These are phyloP conservation scores for Onygenales sp. DNA, from an alignment of 2,329 filamentous ascomycete genomes.

Conservation along the genomic window DNA sequence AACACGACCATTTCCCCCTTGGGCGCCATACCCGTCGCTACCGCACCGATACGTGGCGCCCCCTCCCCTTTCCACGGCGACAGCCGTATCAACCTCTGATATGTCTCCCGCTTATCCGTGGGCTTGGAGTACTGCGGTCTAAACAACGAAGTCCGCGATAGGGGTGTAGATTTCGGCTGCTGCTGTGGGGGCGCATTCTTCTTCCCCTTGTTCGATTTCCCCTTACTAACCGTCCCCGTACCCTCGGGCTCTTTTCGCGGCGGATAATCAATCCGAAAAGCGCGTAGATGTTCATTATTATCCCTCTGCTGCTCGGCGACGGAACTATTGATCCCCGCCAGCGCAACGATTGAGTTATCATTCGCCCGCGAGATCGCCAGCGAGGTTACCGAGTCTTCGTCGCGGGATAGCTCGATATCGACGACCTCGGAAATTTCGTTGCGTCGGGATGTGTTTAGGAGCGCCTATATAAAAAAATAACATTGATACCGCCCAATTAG, in stretches of 20 bases:
- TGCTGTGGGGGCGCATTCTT: constrained; percentile 31
- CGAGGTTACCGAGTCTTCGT: constrained; percentile 84
- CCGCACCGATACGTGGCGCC: constrained; percentile 60
- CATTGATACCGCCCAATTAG: neutral
- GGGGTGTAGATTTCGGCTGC: constrained; percentile 14
- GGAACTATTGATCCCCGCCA: constrained; percentile 79
- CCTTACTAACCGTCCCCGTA: constrained; percentile 16
- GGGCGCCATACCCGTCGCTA: constrained; percentile 67
- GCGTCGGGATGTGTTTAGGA: constrained; percentile 61
- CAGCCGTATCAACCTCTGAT: constrained; percentile 49
- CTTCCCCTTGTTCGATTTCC: constrained; percentile 26
- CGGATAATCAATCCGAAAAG: constrained; percentile 56
- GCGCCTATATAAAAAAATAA: constrained; percentile 39
- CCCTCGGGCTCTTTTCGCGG: constrained; percentile 30
- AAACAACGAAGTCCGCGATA: constrained; percentile 46
- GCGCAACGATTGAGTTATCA: constrained; percentile 44
- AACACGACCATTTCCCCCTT: constrained; percentile 74
- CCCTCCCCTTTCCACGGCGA: constrained; percentile 45
- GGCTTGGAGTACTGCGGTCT: constrained; percentile 25
- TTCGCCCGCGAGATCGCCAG: constrained; percentile 59
- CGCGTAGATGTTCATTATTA: constrained; percentile 74
- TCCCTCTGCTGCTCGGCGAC: constrained; percentile 61
- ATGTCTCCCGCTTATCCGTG: constrained; percentile 44
- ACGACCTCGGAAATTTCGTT: constrained; percentile 55
- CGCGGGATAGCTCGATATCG: constrained; percentile 67